Evolutionary conservation across 768 basidiomycete species (phyloP).

Genomic region (Tremella yokohamensis): DNA sequence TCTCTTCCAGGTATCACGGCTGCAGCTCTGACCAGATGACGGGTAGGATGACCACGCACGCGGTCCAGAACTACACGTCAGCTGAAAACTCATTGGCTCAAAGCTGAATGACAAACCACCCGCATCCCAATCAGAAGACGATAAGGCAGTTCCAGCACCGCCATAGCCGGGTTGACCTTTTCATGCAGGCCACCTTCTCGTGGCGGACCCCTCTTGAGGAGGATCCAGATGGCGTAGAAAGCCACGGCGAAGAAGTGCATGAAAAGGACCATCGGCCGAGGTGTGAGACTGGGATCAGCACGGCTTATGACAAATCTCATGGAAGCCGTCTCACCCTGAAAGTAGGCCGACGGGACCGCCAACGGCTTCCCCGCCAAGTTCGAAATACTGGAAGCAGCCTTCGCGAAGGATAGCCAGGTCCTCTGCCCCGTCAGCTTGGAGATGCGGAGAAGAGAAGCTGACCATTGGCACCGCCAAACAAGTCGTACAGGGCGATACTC

Average conservation of each 20-base stretch:
- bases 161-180: constrained; percentile 11
- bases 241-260: constrained; percentile 95
- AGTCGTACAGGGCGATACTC: constrained; percentile 85
- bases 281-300: constrained; percentile 60
- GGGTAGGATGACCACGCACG: constrained; percentile 82
- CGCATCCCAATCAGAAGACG: constrained; percentile 55
- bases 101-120: constrained; percentile 61
- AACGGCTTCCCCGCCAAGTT: constrained; percentile 82
- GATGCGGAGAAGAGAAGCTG: constrained; percentile 44
- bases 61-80: constrained; percentile 72
- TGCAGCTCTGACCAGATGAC: constrained; percentile 78
- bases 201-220: constrained; percentile 66
- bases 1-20: constrained; percentile 18
- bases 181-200: constrained; percentile 1
- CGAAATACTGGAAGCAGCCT: constrained; percentile 98
- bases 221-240: constrained; percentile 84
- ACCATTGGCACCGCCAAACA: constrained; percentile 87
- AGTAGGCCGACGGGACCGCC: constrained; percentile 85
- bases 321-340: constrained; percentile 62
- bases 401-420: constrained; percentile 53
- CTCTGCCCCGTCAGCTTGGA: constrained; percentile 55
- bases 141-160: constrained; percentile 61
- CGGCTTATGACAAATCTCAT: not conserved
- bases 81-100: not conserved
- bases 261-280: constrained; percentile 74